phyloP scores from a whole-genome alignment of 2,329 filamentous ascomycete genomes.

The Plectosphaerella sp. region DNA sequence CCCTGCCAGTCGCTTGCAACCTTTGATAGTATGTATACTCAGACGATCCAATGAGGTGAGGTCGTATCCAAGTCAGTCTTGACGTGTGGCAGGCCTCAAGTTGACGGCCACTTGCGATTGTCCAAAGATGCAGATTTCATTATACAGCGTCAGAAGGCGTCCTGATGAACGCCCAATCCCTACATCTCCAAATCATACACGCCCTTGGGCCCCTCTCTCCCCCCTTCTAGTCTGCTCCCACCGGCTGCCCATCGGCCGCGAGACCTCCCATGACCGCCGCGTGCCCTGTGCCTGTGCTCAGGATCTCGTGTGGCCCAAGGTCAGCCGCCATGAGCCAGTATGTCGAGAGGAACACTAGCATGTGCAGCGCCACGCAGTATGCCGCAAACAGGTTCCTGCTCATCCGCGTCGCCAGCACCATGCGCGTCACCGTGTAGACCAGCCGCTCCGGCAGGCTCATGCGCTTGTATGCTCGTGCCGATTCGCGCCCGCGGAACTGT shows the following conservation, averaged over 20 bases:
- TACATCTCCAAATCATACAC: too few species aligned
- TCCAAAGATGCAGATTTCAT: too few species aligned
- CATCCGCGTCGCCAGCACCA: slow-evolving; percentile 83
- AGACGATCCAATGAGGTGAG: too few species aligned
- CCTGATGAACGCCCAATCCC: too few species aligned
- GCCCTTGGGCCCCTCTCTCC: neutral
- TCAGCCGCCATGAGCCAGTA: slow-evolving; percentile 76
- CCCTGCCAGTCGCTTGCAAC: too few species aligned
- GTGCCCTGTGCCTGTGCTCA: neutral
- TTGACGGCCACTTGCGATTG: too few species aligned
- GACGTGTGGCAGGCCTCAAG: too few species aligned
- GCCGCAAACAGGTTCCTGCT: slow-evolving; percentile 91
- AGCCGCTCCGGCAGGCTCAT: slow-evolving; percentile 90
- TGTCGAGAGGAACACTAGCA: slow-evolving; percentile 80
- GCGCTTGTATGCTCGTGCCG: slow-evolving; percentile 80
- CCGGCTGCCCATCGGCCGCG: slow-evolving; percentile 19
- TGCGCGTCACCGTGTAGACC: slow-evolving; percentile 84
- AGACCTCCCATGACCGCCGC: slow-evolving; percentile 28
- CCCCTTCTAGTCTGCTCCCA: slow-evolving; percentile 17
- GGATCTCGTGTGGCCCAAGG: slow-evolving; percentile 47
- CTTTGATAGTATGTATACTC: too few species aligned
- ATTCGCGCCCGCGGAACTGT: slow-evolving; percentile 91
- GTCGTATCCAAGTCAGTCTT: too few species aligned
- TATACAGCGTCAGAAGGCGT: too few species aligned
- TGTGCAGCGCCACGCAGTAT: slow-evolving; percentile 84